Evolutionary conservation across 495 filamentous ascomycete species (phyloP).

Genomic region (Lindgomyces ingoldianus): DNA sequence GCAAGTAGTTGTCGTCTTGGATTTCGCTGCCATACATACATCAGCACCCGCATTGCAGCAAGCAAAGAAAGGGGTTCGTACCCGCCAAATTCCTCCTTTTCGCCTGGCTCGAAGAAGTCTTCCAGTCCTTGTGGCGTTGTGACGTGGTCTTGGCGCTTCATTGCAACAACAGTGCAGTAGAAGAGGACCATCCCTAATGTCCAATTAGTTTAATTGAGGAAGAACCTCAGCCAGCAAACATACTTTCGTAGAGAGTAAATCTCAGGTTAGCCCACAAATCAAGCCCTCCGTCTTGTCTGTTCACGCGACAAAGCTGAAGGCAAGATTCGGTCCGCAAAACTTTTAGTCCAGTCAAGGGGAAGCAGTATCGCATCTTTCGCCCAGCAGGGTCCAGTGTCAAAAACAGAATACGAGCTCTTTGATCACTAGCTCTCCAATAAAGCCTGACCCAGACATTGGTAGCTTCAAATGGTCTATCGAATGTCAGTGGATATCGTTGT

Average conservation of each 20-base stretch:
- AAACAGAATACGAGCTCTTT: slow-evolving; percentile 61
- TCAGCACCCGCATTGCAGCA: slow-evolving; percentile 24
- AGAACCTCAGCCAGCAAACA: slow-evolving; percentile 30
- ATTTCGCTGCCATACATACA: slow-evolving; percentile 62
- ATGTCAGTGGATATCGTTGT: background rate
- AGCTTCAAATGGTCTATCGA: slow-evolving; percentile 46
- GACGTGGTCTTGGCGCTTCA: slow-evolving; percentile 67
- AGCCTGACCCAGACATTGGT: slow-evolving; percentile 57
- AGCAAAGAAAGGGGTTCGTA: slow-evolving; percentile 39
- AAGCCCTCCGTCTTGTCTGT: slow-evolving; percentile 46
- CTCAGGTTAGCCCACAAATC: slow-evolving; percentile 59
- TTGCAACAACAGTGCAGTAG: slow-evolving; percentile 70
- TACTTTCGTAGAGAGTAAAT: slow-evolving; percentile 62
- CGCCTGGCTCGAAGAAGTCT: slow-evolving; percentile 63
- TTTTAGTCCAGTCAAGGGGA: slow-evolving; percentile 56
- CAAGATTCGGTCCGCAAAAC: slow-evolving; percentile 55
- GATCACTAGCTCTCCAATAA: slow-evolving; percentile 56
- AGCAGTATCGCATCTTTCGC: slow-evolving; percentile 48
- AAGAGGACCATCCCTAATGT: slow-evolving; percentile 70
- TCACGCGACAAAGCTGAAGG: slow-evolving; percentile 58
- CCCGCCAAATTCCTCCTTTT: slow-evolving; percentile 71
- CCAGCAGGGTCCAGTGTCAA: slow-evolving; percentile 48
- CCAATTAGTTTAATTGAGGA: slow-evolving; percentile 18
- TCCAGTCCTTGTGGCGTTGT: slow-evolving; percentile 52
- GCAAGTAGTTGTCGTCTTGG: slow-evolving; percentile 66